Conservation (phyloP, 2,329 filamentous ascomycete genomes). For the Teratosphaeria zuluensis region DNA sequence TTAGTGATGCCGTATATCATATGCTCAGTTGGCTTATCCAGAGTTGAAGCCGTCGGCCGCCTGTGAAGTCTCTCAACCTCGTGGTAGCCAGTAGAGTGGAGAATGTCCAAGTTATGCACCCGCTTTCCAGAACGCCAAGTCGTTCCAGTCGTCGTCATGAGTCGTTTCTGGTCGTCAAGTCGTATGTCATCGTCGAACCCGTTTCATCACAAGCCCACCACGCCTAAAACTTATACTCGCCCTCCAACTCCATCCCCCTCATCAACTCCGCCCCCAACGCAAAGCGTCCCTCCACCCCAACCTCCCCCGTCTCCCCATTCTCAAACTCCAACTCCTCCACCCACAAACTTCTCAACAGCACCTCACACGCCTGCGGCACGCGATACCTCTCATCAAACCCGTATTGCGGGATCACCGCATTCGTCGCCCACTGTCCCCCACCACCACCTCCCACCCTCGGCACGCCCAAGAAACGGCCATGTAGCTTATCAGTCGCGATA, state of each 20-base stretch:
- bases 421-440: constrained; percentile 33
- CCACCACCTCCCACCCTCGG: constrained; percentile 33
- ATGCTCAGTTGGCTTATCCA: too few species aligned
- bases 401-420: constrained; percentile 28
- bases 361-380: constrained; percentile 1
- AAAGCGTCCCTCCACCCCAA: constrained; percentile 11
- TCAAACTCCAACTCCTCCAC: constrained; percentile 12
- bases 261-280: constrained; percentile 16
- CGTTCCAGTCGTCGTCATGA: not conserved
- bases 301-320: constrained; percentile 10
- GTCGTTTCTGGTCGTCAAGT: not conserved
- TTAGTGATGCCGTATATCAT: not conserved
- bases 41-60: not conserved
- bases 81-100: not conserved
- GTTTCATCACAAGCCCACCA: not conserved
- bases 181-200: not conserved
- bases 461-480: constrained; percentile 34
- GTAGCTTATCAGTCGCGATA: constrained; percentile 33
- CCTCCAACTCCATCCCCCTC: constrained; percentile 7
- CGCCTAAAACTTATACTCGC: not conserved
- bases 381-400: constrained; percentile 28
- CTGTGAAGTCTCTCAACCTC: not conserved
- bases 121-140: not conserved
- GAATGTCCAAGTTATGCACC: not conserved
- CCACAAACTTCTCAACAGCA: constrained; percentile 9